phyloP scores from a whole-genome alignment of 306 rosid species.

The Inga oerstediana region DNA sequence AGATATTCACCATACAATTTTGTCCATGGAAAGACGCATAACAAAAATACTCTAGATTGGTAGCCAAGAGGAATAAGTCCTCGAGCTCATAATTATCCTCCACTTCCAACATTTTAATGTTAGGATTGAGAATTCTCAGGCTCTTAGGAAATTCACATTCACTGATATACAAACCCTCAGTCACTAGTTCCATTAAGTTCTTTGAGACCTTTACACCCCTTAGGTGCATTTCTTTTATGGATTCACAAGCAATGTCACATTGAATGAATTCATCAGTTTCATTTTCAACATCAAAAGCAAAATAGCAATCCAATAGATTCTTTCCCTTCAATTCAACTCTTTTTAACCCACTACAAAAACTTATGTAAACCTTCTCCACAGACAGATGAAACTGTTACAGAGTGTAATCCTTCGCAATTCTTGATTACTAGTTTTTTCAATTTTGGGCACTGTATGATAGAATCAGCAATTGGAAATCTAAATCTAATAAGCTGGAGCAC shows the following conservation, averaged over 20 bases:
- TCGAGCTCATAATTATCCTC: neutral
- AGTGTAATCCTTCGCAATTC: too few species aligned
- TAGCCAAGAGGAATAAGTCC: neutral
- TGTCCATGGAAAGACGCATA: too few species aligned
- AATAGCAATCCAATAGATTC: too few species aligned
- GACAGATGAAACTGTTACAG: too few species aligned
- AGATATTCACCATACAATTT: neutral
- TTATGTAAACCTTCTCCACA: too few species aligned
- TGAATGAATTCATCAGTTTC: too few species aligned
- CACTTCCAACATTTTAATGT: neutral
- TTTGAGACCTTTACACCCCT: neutral
- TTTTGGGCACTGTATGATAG: neutral
- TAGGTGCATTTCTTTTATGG: neutral
- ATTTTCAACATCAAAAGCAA: too few species aligned
- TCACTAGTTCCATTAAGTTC: neutral
- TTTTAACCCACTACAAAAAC: too few species aligned
- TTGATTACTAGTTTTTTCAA: neutral
- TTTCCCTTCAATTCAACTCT: too few species aligned
- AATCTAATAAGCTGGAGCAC: neutral
- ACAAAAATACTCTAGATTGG: neutral
- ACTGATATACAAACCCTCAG: neutral
- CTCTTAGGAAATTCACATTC: neutral
- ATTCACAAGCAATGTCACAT: neutral
- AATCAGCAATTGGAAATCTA: neutral
- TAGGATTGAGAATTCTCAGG: neutral